Evolutionary conservation across 1,284 basidiomycete species (phyloP).

Genomic region (Puccinia hordei): DNA sequence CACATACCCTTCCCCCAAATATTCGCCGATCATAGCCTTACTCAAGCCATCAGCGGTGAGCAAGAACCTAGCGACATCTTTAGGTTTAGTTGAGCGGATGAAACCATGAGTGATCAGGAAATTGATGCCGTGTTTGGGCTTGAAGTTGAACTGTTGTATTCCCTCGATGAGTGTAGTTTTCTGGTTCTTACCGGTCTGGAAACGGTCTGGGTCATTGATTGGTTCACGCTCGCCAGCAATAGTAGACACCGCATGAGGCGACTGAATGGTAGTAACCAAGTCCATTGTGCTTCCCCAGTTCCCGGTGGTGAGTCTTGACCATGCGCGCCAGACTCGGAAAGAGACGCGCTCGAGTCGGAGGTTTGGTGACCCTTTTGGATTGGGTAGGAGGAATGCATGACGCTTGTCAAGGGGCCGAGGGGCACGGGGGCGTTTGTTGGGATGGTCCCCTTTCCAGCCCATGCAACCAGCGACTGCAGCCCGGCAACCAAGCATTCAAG

Average conservation of each 20-base stretch:
- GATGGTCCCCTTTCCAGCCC: too few relatives aligned
- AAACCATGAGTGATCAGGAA: constrained; percentile 88
- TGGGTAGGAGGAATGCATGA: constrained; percentile 55
- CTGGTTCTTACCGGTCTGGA: constrained; percentile 94
- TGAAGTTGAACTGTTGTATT: constrained; percentile 97
- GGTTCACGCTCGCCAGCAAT: constrained; percentile 69
- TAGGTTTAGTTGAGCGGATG: constrained; percentile 73
- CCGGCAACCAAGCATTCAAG: constrained; percentile 86
- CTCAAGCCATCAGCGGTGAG: constrained; percentile 87
- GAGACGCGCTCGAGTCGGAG: constrained; percentile 19
- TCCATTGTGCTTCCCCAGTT: constrained; percentile 40
- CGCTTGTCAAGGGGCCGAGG: constrained; percentile 58
- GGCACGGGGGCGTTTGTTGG: constrained; percentile 53
- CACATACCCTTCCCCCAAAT: constrained; percentile 87
- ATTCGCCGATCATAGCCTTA: constrained; percentile 96
- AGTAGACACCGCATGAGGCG: constrained; percentile 63
- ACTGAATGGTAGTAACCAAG: constrained; percentile 11
- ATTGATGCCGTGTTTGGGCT: constrained; percentile 89
- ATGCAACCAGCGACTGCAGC: constrained; percentile 81
- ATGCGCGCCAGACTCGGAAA: constrained; percentile 52
- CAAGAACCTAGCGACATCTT: constrained; percentile 83
- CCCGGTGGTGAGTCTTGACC: constrained; percentile 55
- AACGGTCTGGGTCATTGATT: constrained; percentile 82
- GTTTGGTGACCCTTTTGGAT: constrained; percentile 29
- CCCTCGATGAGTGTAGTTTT: constrained; percentile 95